phyloP scores from a whole-genome alignment of 2,329 filamentous ascomycete species.

The Talaromyces islandicus region DNA sequence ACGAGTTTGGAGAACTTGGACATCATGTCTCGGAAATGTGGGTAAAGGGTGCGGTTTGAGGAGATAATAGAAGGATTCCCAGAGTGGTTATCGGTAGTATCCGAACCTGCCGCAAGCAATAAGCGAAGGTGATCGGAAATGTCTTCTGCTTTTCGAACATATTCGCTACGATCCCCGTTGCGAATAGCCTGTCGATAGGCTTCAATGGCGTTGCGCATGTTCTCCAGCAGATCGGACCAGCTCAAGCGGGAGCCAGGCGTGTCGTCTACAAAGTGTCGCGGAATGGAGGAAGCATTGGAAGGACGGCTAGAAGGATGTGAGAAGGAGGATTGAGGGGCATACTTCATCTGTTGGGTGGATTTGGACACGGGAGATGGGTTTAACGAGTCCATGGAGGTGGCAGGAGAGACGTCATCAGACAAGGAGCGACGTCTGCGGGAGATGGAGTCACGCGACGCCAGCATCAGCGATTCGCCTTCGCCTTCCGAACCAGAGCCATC shows the following conservation, averaged over 20 bases:
- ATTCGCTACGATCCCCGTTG: constrained; percentile 76
- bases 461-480: constrained; percentile 69
- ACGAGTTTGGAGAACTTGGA: constrained; percentile 99
- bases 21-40: constrained; percentile 99
- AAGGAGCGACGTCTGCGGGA: constrained; percentile 62
- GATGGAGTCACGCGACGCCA: constrained; percentile 62
- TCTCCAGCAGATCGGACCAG: constrained; percentile 83
- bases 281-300: constrained; percentile 42
- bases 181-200: constrained; percentile 86
- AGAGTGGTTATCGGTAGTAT: constrained; percentile 97
- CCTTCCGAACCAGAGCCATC: constrained; percentile 85
- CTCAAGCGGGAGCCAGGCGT: constrained; percentile 72
- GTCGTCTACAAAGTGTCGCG: constrained; percentile 86
- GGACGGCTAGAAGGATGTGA: constrained; percentile 43
- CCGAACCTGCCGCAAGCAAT: constrained; percentile 89
- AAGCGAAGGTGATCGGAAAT: constrained; percentile 94
- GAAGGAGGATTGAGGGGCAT: constrained; percentile 35
- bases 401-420: constrained; percentile 70
- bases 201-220: constrained; percentile 88
- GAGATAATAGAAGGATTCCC: constrained; percentile 99
- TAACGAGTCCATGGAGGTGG: constrained; percentile 87
- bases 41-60: constrained; percentile 93
- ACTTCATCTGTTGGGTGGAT: constrained; percentile 41
- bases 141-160: constrained; percentile 90
- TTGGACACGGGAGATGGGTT: constrained; percentile 60